A percentile compares a stretch with the other conserved stretches of the same genome.
These are phyloP conservation scores for Silene uniflora DNA, from an alignment of 148 eudicot genomes.

Conservation along the genomic window DNA sequence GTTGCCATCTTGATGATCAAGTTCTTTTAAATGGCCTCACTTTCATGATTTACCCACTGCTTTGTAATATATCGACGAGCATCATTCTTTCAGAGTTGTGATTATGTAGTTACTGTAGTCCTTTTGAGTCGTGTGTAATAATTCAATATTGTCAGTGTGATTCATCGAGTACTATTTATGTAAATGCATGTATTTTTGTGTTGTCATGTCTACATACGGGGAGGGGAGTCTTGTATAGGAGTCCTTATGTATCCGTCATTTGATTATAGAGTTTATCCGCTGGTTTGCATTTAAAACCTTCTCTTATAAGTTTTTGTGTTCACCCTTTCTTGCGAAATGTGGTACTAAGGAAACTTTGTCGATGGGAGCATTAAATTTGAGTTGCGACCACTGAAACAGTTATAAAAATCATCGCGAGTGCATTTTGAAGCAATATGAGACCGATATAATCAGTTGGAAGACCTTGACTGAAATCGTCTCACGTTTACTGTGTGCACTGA, in stretches of 20 bases:
- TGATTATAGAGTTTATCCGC: not conserved
- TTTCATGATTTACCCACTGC: not conserved
- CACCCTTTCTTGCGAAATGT: too few relatives aligned
- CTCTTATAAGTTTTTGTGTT: too few relatives aligned
- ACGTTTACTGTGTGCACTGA: not conserved
- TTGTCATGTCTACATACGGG: not conserved
- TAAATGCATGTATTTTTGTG: conserved; percentile 14
- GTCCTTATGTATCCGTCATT: not conserved
- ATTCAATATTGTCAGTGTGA: conserved; percentile 4
- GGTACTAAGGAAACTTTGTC: too few relatives aligned
- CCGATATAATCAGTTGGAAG: not conserved
- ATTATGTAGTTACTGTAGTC: not conserved
- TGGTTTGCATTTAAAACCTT: too few relatives aligned
- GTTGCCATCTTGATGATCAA: conserved; percentile 32
- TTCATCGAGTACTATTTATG: conserved; percentile 5
- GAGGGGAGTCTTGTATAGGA: not conserved
- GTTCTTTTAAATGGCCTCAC: conserved; percentile 20
- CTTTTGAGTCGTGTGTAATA: not conserved
- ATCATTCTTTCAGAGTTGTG: conserved; percentile 27
- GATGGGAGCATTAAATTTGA: too few relatives aligned
- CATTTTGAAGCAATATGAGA: not conserved
- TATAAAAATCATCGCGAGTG: too few relatives aligned
- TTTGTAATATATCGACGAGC: conserved; percentile 18
- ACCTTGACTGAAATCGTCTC: not conserved
- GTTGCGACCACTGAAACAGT: too few relatives aligned